A percentile compares a stretch with the other conserved stretches of the same genome.
Evolutionary conservation across 129 eudicot genomes (phyloP).

Genomic region (Artemisia argyi): DNA sequence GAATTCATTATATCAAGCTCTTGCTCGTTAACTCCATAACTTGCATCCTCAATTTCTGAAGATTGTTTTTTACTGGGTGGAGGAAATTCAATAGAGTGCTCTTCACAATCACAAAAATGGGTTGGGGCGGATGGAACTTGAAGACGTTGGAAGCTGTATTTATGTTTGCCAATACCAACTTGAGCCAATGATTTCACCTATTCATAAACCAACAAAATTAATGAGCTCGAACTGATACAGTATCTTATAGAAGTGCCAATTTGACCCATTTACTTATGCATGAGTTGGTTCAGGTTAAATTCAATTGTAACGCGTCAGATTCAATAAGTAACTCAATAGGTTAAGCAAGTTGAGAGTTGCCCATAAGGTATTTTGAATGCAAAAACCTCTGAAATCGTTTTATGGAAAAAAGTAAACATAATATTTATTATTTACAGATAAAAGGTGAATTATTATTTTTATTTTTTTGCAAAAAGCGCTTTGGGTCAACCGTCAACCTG

Average conservation of each 20-base stretch:
- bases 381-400: too few relatives aligned
- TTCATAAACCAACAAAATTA: constrained; percentile 19
- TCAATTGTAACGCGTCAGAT: too few relatives aligned
- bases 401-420: too few relatives aligned
- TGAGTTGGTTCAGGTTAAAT: too few relatives aligned
- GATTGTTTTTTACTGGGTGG: constrained; percentile 25
- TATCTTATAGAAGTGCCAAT: background rate
- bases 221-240: background rate
- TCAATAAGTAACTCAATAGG: too few relatives aligned
- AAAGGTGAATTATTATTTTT: too few relatives aligned
- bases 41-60: constrained; percentile 33
- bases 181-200: constrained; percentile 74
- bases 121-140: constrained; percentile 61
- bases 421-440: too few relatives aligned
- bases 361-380: too few relatives aligned
- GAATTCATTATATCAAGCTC: constrained; percentile 68
- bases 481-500: background rate
- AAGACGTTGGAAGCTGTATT: constrained; percentile 92
- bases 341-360: too few relatives aligned
- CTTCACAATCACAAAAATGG: constrained; percentile 94
- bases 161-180: constrained; percentile 92
- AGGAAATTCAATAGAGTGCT: constrained; percentile 41
- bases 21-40: constrained; percentile 55
- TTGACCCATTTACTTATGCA: background rate
- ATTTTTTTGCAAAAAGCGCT: too few relatives aligned